A percentile compares a stretch with the other conserved stretches of the same genome.
Conservation (phyloP, 2,329 filamentous ascomycete genomes). For the Sporothrix mexicana region DNA sequence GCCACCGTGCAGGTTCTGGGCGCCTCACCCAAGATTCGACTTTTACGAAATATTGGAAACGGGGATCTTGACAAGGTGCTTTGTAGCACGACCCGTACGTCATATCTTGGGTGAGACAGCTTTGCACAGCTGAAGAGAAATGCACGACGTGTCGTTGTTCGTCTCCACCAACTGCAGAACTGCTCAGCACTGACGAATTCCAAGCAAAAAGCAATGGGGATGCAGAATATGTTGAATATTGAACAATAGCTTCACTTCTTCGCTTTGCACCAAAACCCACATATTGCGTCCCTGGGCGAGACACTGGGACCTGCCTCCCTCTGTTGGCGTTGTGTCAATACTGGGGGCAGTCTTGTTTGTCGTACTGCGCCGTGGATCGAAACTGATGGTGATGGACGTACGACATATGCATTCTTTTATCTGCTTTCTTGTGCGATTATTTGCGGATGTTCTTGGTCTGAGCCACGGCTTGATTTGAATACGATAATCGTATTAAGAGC, state of each 20-base stretch:
- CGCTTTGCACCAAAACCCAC: too few species aligned
- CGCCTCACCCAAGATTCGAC: not conserved
- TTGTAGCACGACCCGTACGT: not conserved
- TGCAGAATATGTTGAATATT: slow-evolving; percentile 20
- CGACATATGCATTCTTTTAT: too few species aligned
- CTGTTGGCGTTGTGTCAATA: not conserved
- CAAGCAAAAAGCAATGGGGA: not conserved
- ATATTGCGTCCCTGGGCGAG: not conserved
- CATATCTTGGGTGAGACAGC: too few species aligned
- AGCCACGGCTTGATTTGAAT: too few species aligned
- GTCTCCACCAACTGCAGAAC: not conserved
- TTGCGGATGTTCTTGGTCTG: too few species aligned
- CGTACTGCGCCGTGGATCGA: not conserved
- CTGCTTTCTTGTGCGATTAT: too few species aligned
- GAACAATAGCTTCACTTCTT: slow-evolving; percentile 1
- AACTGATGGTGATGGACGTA: too few species aligned
- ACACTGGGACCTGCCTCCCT: not conserved
- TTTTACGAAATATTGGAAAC: not conserved
- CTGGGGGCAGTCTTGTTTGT: not conserved
- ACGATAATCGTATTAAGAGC: too few species aligned
- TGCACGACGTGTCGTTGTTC: not conserved
- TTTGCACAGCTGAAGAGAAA: not conserved
- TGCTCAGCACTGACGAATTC: not conserved
- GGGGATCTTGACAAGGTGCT: not conserved
- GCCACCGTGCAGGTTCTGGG: not conserved